These are phyloP conservation scores for Cutaneotrichosporon dermatis DNA, from an alignment of 1,284 basidiomycete genomes.

Conservation along the genomic window DNA sequence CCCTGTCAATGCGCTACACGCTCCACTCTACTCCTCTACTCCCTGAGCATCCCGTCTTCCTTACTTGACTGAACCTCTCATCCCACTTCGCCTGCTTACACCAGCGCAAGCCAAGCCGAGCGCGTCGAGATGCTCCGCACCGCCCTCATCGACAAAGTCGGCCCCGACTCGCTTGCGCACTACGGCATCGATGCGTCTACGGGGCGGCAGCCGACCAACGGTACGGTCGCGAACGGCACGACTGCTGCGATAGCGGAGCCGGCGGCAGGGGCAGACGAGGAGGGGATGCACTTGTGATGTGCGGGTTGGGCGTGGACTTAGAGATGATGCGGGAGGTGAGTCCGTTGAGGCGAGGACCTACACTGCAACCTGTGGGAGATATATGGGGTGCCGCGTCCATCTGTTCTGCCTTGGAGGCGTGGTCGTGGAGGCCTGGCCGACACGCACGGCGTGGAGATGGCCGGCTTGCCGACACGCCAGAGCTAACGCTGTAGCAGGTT, in stretches of 20 bases:
- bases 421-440: too few relatives aligned
- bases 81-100: not conserved
- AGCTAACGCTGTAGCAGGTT: too few relatives aligned
- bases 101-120: conserved; percentile 38
- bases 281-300: conserved; percentile 5
- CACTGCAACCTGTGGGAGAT: too few relatives aligned
- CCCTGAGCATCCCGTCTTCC: too few relatives aligned
- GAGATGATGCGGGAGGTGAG: too few relatives aligned
- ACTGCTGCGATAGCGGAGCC: not conserved
- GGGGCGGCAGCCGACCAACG: not conserved
- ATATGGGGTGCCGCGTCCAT: conserved; percentile 57
- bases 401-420: conserved; percentile 31
- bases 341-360: too few relatives aligned
- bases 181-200: conserved; percentile 24
- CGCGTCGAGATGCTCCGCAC: conserved; percentile 34
- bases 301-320: too few relatives aligned
- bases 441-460: too few relatives aligned
- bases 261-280: not conserved
- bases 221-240: conserved; percentile 1
- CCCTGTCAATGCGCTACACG: too few relatives aligned
- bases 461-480: too few relatives aligned
- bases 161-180: conserved; percentile 33
- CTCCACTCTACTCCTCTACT: too few relatives aligned
- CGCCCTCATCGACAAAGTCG: conserved; percentile 37
- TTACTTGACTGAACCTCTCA: conserved; percentile 4